A percentile compares a stretch with the other conserved stretches of the same genome.
phyloP scores from a whole-genome alignment of 768 basidiomycete species.

The Suillus subluteus region DNA sequence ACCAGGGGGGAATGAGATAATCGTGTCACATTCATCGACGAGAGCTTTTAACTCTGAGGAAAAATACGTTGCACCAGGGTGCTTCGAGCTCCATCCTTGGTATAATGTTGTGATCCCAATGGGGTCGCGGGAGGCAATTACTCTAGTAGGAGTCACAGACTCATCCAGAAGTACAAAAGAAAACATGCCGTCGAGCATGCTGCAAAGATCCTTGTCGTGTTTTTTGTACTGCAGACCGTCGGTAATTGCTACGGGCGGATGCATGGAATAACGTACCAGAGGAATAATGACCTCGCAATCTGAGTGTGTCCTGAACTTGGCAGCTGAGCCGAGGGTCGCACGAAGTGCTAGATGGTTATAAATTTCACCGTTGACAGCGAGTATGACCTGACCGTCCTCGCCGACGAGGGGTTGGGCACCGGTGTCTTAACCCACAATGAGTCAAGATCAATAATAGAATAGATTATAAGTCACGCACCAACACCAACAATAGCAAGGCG shows the following conservation, averaged over 20 bases:
- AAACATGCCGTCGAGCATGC: constrained; percentile 96
- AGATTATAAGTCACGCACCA: constrained; percentile 55
- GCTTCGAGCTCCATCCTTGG: constrained; percentile 88
- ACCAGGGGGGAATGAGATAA: constrained; percentile 96
- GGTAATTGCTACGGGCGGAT: not conserved
- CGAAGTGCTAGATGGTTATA: constrained; percentile 93
- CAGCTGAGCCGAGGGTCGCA: constrained; percentile 59
- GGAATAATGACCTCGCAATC: constrained; percentile 98
- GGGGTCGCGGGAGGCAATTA: constrained; percentile 96
- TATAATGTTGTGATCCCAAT: constrained; percentile 99
- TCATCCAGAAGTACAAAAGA: constrained; percentile 97
- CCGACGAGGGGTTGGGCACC: constrained; percentile 94
- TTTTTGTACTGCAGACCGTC: constrained; percentile 69
- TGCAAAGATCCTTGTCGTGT: constrained; percentile 75
- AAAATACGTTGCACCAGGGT: constrained; percentile 86
- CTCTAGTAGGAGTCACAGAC: constrained; percentile 82
- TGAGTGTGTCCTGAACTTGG: constrained; percentile 94
- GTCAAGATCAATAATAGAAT: not conserved
- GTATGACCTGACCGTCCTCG: constrained; percentile 79
- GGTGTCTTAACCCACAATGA: constrained; percentile 60
- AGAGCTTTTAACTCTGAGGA: constrained; percentile 96
- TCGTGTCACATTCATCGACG: constrained; percentile 88
- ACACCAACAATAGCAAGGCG: constrained; percentile 98
- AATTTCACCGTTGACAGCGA: constrained; percentile 98
- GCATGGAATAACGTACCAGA: constrained; percentile 55